These are phyloP conservation scores for Aureobasidium leucospermi DNA, from an alignment of 2,329 filamentous ascomycete genomes.

Conservation along the genomic window DNA sequence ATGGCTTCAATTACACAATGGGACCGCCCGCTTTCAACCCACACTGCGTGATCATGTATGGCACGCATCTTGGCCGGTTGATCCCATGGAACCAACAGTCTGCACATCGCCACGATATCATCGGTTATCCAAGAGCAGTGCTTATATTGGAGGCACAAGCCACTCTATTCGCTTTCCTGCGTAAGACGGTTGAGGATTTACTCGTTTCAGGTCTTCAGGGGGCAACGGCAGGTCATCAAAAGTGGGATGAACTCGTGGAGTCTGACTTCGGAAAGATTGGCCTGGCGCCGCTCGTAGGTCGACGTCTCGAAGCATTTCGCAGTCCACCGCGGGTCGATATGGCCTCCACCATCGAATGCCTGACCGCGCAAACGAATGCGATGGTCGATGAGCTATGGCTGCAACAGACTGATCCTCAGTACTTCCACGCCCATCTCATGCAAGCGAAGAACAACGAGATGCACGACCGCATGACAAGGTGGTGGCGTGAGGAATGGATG, in stretches of 20 bases:
- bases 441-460: not conserved
- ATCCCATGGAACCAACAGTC: conserved; percentile 7
- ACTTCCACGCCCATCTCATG: not conserved
- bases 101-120: conserved; percentile 13
- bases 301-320: not conserved
- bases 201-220: not conserved
- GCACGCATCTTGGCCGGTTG: conserved; percentile 6
- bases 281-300: not conserved
- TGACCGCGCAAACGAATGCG: not conserved
- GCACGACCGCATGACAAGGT: not conserved
- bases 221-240: not conserved
- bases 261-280: not conserved
- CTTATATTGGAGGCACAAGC: not conserved
- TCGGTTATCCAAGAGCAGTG: conserved; percentile 13
- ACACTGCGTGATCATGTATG: conserved; percentile 16
- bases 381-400: not conserved
- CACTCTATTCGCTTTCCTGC: not conserved
- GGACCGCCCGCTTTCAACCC: conserved; percentile 12
- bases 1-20: not conserved
- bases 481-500: not conserved
- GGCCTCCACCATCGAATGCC: not conserved
- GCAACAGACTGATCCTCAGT: not conserved
- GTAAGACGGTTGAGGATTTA: not conserved
- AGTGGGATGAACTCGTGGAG: not conserved
- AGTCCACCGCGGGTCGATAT: not conserved